phyloP scores from a whole-genome alignment of 192 early-diverging fungal species.

The Coemansia sp. region DNA sequence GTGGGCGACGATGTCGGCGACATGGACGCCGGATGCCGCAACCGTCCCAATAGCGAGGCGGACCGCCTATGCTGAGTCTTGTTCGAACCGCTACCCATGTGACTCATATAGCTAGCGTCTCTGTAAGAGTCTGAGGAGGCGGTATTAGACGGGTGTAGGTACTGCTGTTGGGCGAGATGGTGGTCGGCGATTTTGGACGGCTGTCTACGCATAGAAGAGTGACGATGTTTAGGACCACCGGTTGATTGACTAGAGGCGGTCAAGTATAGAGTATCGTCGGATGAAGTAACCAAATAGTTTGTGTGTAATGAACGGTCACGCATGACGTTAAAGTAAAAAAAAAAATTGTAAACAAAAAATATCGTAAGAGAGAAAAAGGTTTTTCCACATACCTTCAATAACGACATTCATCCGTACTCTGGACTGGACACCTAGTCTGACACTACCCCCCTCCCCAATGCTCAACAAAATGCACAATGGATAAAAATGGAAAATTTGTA shows the following conservation, averaged over 20 bases:
- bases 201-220: not conserved
- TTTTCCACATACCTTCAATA: not conserved
- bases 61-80: slow-evolving; percentile 20
- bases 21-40: slow-evolving; percentile 6
- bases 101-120: not conserved
- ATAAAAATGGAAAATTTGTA: slow-evolving; percentile 1
- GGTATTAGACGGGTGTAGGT: not conserved
- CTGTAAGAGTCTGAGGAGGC: not conserved
- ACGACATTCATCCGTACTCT: not conserved
- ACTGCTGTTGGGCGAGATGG: not conserved
- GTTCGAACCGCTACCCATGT: not conserved
- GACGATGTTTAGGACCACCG: not conserved
- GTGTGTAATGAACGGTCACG: slow-evolving; percentile 14
- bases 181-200: not conserved
- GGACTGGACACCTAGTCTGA: not conserved
- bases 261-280: slow-evolving; percentile 36
- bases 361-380: not conserved
- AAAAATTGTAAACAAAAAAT: not conserved
- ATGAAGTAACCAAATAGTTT: slow-evolving; percentile 14
- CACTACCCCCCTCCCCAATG: not conserved
- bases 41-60: slow-evolving; percentile 18
- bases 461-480: not conserved
- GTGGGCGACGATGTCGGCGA: slow-evolving; percentile 42
- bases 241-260: not conserved
- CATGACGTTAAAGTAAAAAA: slow-evolving; percentile 4